Base-by-base conservation (phyloP, 164 flowering plant genomes). In the Nymphaea colorata region DNA sequence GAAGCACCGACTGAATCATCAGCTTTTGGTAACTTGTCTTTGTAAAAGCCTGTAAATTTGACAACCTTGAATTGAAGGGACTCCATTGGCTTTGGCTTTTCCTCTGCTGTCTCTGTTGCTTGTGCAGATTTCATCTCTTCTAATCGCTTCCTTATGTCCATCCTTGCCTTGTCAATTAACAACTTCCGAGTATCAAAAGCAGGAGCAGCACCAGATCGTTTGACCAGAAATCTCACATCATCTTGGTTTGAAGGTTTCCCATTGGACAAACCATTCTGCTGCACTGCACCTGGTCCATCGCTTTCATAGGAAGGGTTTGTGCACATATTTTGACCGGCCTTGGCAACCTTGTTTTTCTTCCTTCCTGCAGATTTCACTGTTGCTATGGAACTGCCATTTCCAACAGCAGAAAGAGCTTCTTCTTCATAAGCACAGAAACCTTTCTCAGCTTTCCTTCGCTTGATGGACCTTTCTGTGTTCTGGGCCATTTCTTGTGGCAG, bases 111-210 rank as follows among this genome's bases (percentile, higher is more conserved):
- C 73, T 77, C 73, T 73, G 71, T 74, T 7, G 68, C 76, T 55
- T 72, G 68, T 3, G 74, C 79, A 4, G 73, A 60, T 63, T 64
- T 84, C 75, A 84, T 76, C 70, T 86, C 89, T 67, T 81, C 82
- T 71, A 93, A 66, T 70, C 88, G 87, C 80, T 82, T 81, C 41
- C 76, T 79, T 61, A 93, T 87, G 64, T 72, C 89, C 42, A 81
- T 62, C 76, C 86, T 86, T 64, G 96, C 93, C 77, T 86, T 90
- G 67, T 83, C 79, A 59, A 90, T 82, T 71, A 93, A 77, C 73
- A 88, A 69, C 73, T 83, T 80, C 66, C 96, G 79, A 61, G 83
- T 80, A 80, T 90, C 95, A 75, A 90, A 79, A 18, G 81, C 80
- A 12, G 91, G 89, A 42, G 79, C 81, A 0, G 86, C 74, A 69